Evolutionary conservation across 1,284 basidiomycete species (phyloP).

Genomic region (Mycosarcoma maydis): DNA sequence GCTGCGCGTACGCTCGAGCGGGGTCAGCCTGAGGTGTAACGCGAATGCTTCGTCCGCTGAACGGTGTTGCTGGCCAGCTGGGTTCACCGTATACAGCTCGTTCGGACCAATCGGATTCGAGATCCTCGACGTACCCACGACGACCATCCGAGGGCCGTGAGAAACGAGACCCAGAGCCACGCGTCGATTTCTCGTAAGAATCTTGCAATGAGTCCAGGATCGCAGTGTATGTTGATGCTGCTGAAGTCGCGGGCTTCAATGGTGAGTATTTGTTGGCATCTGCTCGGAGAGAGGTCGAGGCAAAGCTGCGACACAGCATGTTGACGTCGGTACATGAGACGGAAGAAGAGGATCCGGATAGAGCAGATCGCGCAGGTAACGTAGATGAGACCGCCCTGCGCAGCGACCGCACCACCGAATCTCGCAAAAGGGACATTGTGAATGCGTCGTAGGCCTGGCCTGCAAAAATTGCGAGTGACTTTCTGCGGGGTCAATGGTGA

Average conservation of each 20-base stretch:
- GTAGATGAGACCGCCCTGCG: constrained; percentile 8
- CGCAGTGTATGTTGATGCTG: constrained; percentile 32
- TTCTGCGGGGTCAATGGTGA: too few species aligned
- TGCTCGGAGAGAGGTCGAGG: constrained; percentile 22
- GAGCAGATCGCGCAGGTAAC: constrained; percentile 2
- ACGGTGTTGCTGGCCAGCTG: constrained; percentile 40
- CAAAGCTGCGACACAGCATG: constrained; percentile 37
- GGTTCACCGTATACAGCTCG: constrained; percentile 37
- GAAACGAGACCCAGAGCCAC: constrained; percentile 8
- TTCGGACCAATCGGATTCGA: constrained; percentile 35
- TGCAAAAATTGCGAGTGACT: too few species aligned
- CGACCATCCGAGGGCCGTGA: constrained; percentile 28
- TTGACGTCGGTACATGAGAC: constrained; percentile 9
- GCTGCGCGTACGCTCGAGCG: constrained; percentile 33
- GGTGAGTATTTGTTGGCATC: constrained; percentile 10
- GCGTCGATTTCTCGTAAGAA: constrained; percentile 23
- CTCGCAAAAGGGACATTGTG: constrained; percentile 20
- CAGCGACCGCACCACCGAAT: constrained; percentile 15
- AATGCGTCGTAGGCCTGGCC: too few species aligned
- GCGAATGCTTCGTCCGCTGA: constrained; percentile 33
- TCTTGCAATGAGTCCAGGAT: constrained; percentile 38
- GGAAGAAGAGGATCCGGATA: constrained; percentile 8
- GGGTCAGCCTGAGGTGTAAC: constrained; percentile 33
- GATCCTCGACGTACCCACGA: constrained; percentile 33
- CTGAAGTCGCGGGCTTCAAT: constrained; percentile 2